phyloP scores from a whole-genome alignment of 805 yeast species.

The Spathaspora boniae region DNA sequence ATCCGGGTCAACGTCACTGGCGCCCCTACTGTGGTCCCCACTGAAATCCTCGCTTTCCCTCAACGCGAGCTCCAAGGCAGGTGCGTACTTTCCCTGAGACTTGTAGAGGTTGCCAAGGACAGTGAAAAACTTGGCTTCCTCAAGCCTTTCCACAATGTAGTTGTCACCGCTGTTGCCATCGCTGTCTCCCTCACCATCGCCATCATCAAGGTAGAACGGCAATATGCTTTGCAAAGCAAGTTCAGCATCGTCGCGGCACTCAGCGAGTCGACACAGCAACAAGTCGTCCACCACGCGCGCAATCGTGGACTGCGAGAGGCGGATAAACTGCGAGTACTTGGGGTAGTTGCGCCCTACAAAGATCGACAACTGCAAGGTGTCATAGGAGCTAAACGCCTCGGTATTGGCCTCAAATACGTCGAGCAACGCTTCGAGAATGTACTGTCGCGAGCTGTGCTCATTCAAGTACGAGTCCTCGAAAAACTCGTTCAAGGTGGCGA shows the following conservation, averaged over 20 bases:
- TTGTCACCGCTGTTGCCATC: conserved; percentile 31
- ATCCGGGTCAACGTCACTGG: conserved; percentile 1
- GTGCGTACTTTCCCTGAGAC: conserved; percentile 48
- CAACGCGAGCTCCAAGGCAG: conserved; percentile 47
- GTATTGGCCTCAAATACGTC: conserved; percentile 47
- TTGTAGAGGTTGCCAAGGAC: conserved; percentile 59
- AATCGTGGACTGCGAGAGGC: conserved; percentile 56
- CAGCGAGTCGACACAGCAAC: too few species aligned
- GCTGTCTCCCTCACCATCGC: too few species aligned
- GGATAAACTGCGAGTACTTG: conserved; percentile 78
- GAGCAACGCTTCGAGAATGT: conserved; percentile 67
- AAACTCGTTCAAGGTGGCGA: conserved; percentile 71
- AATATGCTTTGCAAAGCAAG: conserved; percentile 71
- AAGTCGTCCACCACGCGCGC: conserved; percentile 45
- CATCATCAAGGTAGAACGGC: conserved; percentile 60
- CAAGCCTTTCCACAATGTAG: conserved; percentile 47
- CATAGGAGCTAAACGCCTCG: conserved; percentile 17
- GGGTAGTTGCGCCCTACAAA: conserved; percentile 80
- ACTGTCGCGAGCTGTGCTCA: conserved; percentile 68
- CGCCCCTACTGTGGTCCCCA: conserved; percentile 10
- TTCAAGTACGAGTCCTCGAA: conserved; percentile 78
- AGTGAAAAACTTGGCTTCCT: conserved; percentile 51
- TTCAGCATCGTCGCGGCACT: conserved; percentile 59
- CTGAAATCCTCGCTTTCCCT: conserved; percentile 13
- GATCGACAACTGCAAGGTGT: conserved; percentile 46